Evolutionary conservation across 129 eudicot species (phyloP).

Genomic region (Pseudognaphalium luteoalbum): DNA sequence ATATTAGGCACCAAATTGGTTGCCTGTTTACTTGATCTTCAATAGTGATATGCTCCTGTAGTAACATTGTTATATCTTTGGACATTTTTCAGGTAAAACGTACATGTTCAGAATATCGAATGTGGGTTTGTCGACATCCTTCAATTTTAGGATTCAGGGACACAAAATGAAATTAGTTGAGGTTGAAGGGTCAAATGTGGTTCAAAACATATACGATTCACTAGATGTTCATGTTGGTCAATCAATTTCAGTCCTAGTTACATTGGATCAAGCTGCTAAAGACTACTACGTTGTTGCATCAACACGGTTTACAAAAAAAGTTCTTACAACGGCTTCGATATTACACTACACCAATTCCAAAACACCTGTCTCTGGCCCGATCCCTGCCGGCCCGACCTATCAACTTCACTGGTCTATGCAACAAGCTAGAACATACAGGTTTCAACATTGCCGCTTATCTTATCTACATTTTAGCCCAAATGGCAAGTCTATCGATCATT

Average conservation of each 20-base stretch:
- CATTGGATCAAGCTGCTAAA: slow-evolving; percentile 77
- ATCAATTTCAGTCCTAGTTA: slow-evolving; percentile 81
- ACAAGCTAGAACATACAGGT: slow-evolving; percentile 87
- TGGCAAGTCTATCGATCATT: neutral
- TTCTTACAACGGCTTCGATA: slow-evolving; percentile 59
- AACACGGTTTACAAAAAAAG: slow-evolving; percentile 60
- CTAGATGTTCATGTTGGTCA: slow-evolving; percentile 95
- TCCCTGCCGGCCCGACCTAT: slow-evolving; percentile 72
- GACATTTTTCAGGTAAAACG: slow-evolving; percentile 64
- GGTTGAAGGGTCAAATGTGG: slow-evolving; percentile 90
- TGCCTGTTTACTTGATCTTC: slow-evolving; percentile 20
- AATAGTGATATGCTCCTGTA: neutral
- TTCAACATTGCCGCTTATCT: neutral
- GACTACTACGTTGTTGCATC: slow-evolving; percentile 92
- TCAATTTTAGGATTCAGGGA: slow-evolving; percentile 90
- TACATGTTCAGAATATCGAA: slow-evolving; percentile 95
- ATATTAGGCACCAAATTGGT: neutral
- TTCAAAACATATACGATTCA: slow-evolving; percentile 70
- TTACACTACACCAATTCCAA: slow-evolving; percentile 79
- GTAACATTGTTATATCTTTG: slow-evolving; percentile 1
- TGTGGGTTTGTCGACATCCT: slow-evolving; percentile 74
- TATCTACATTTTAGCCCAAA: slow-evolving; percentile 4
- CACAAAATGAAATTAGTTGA: slow-evolving; percentile 89
- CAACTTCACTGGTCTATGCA: slow-evolving; percentile 71
- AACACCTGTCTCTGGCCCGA: slow-evolving; percentile 68